These are phyloP conservation scores for Phytophthora rubi DNA, from an alignment of 352 stramenopile species.

Conservation along the genomic window DNA sequence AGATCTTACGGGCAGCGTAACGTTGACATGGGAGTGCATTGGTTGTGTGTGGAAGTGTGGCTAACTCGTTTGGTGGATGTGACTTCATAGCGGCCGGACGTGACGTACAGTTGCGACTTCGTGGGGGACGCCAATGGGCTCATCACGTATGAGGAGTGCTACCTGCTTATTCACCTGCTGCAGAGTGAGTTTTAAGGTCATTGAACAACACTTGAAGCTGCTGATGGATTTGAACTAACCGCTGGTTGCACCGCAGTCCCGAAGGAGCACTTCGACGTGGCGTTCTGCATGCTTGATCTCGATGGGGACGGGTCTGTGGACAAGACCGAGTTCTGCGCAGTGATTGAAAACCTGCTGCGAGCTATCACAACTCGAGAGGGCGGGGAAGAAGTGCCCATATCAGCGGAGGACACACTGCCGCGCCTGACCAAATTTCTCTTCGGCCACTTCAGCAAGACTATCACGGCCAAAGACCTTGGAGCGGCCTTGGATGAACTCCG, in stretches of 20 bases:
- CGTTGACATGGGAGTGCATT: neutral
- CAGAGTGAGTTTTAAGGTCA: constrained; percentile 50
- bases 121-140: constrained; percentile 71
- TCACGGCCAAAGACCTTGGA: constrained; percentile 60
- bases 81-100: constrained; percentile 47
- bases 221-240: neutral
- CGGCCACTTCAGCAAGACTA: constrained; percentile 61
- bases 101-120: constrained; percentile 79
- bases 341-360: constrained; percentile 71
- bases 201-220: neutral
- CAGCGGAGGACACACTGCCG: constrained; percentile 53
- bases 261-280: constrained; percentile 78
- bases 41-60: neutral
- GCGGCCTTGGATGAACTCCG: constrained; percentile 56
- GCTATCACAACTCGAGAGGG: constrained; percentile 42
- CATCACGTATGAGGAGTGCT: constrained; percentile 85
- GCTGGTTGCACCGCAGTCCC: constrained; percentile 47
- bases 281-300: constrained; percentile 85
- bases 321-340: constrained; percentile 76
- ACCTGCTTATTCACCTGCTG: constrained; percentile 77
- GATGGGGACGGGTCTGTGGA: constrained; percentile 77
- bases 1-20: constrained; percentile 1
- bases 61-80: constrained; percentile 1
- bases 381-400: constrained; percentile 34
- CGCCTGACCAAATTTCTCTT: constrained; percentile 75